Evolutionary conservation across 306 rosid species (phyloP).

Genomic region (Arachis stenosperma): DNA sequence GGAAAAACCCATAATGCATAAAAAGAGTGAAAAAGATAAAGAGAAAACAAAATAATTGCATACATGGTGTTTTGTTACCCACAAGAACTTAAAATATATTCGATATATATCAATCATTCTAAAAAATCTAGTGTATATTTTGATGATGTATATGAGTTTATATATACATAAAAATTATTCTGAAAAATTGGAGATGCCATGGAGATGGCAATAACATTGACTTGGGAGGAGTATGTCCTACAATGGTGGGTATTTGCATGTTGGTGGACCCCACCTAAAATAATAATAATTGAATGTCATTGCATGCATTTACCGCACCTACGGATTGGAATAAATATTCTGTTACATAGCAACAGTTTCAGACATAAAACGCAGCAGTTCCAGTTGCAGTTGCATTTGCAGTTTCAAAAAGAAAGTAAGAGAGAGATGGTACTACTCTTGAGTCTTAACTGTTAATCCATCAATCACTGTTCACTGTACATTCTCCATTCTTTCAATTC

Average conservation of each 20-base stretch:
- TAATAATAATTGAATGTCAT: not conserved
- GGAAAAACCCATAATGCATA: not conserved
- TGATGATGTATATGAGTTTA: too few species aligned
- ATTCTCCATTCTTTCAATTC: too few species aligned
- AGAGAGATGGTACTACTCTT: too few species aligned
- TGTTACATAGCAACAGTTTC: slow-evolving; percentile 38
- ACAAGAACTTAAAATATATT: too few species aligned
- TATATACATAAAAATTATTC: too few species aligned
- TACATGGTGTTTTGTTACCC: not conserved
- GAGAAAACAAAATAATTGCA: not conserved
- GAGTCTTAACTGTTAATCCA: too few species aligned
- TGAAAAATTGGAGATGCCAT: too few species aligned
- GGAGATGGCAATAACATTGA: not conserved
- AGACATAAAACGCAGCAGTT: slow-evolving; percentile 25
- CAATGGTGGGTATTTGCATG: slow-evolving; percentile 35
- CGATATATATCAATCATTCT: too few species aligned
- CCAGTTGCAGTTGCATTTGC: not conserved
- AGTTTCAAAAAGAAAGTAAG: too few species aligned
- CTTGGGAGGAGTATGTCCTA: slow-evolving; percentile 40
- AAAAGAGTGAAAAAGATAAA: not conserved
- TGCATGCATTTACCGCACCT: slow-evolving; percentile 44
- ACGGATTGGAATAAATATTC: slow-evolving; percentile 45
- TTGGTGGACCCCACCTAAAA: not conserved
- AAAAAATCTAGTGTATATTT: too few species aligned
- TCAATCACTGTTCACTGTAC: too few species aligned